Conservation (phyloP, 2,329 filamentous ascomycete genomes). For the Nannizziopsis barbatae region DNA sequence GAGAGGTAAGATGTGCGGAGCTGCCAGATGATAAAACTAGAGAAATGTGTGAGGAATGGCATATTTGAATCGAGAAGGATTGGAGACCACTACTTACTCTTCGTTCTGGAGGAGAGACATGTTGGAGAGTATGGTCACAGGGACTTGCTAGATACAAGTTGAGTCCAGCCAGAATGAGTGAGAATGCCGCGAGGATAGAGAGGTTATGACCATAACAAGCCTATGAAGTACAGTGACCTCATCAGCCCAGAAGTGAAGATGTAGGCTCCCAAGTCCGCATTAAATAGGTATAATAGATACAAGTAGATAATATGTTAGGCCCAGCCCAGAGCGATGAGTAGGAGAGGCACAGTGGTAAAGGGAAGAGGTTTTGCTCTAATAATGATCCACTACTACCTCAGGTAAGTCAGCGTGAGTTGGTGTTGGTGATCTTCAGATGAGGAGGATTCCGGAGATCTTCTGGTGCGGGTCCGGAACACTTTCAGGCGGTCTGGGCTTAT, state of each 20-base stretch:
- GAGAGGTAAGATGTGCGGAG: slow-evolving; percentile 54
- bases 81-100: slow-evolving; percentile 32
- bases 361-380: too few species aligned
- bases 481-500: neutral
- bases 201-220: neutral
- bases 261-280: neutral
- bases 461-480: slow-evolving; percentile 3
- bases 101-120: slow-evolving; percentile 44
- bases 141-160: neutral
- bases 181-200: neutral
- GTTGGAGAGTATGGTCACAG: neutral
- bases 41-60: neutral
- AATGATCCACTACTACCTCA: neutral
- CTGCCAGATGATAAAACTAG: slow-evolving; percentile 54
- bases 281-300: neutral
- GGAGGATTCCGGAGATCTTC: slow-evolving; percentile 6
- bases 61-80: neutral
- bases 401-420: neutral
- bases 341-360: too few species aligned
- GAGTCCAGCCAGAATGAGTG: neutral
- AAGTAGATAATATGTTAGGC: neutral
- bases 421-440: neutral
- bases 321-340: neutral
- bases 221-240: neutral
- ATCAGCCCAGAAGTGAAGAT: neutral